Percentiles rank a stretch among this genome's conserved stretches.
phyloP scores from a whole-genome alignment of 305 asterid species.

The Fraxinus platypoda region DNA sequence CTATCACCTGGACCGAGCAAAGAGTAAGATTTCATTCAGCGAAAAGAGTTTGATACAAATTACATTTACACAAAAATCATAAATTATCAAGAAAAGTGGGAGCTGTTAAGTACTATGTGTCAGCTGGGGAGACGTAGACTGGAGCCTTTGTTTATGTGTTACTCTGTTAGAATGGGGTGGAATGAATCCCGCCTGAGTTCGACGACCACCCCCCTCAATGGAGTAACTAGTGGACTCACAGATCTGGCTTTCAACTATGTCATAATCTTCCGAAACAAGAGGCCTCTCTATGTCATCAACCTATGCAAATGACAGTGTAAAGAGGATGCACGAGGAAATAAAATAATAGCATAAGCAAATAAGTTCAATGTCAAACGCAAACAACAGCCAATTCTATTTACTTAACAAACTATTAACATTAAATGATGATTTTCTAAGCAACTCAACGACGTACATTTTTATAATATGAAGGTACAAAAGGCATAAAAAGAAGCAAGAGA shows the following conservation, averaged over 20 bases:
- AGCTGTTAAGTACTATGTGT: conserved; percentile 51
- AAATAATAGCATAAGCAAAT: background rate
- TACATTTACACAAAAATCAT: conserved; percentile 1
- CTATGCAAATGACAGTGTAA: conserved; percentile 38
- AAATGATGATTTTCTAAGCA: background rate
- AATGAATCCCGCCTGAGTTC: conserved; percentile 40
- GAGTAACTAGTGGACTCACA: conserved; percentile 41
- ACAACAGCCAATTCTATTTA: background rate
- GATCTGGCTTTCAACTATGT: conserved; percentile 42
- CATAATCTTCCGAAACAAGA: conserved; percentile 66
- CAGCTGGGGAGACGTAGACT: conserved; percentile 56
- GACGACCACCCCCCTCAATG: conserved; percentile 43
- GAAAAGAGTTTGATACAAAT: conserved; percentile 12
- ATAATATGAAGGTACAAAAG: background rate
- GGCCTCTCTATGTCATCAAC: conserved; percentile 88
- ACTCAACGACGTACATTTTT: background rate
- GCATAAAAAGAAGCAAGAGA: background rate
- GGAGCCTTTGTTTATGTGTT: conserved; percentile 49
- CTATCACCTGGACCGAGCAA: conserved; percentile 72
- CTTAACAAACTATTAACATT: background rate
- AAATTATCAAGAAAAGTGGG: conserved; percentile 3
- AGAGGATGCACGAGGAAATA: conserved; percentile 19
- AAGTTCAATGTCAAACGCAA: background rate
- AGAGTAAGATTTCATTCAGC: conserved; percentile 23
- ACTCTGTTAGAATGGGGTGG: conserved; percentile 45